Conservation (phyloP, 345 rosid species). For the Hypericum androsaemum region DNA sequence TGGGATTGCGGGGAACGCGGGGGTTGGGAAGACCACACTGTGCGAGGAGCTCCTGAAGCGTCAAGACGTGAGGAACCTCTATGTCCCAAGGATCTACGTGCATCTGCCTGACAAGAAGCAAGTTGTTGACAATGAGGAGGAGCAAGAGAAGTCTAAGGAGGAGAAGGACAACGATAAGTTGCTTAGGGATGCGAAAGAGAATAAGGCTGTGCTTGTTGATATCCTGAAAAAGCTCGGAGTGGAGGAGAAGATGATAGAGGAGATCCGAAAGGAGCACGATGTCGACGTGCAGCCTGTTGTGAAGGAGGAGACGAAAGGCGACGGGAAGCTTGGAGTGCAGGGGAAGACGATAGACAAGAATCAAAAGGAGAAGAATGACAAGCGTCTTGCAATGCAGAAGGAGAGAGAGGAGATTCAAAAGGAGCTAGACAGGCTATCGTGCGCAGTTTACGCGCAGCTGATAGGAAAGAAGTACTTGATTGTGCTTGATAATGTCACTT, state of each 20-base stretch:
- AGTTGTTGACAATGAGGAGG: too few relatives aligned
- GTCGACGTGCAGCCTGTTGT: too few relatives aligned
- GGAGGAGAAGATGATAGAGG: conserved; percentile 18
- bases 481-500: conserved; percentile 33
- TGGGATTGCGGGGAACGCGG: conserved; percentile 31
- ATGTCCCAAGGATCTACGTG: conserved; percentile 40
- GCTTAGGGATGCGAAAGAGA: conserved; percentile 11
- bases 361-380: too few relatives aligned
- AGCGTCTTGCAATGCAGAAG: too few relatives aligned
- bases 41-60: conserved; percentile 27
- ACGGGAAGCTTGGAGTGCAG: too few relatives aligned
- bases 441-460: conserved; percentile 28
- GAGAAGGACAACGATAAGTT: too few relatives aligned
- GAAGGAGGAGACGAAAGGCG: too few relatives aligned
- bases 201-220: conserved; percentile 15
- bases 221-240: conserved; percentile 31
- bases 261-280: neutral
- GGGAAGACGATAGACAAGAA: too few relatives aligned
- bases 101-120: neutral
- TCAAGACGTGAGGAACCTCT: conserved; percentile 13
- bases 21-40: conserved; percentile 45
- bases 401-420: neutral
- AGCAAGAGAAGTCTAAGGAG: too few relatives aligned
- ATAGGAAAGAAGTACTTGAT: conserved; percentile 43
- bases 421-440: conserved; percentile 18